Evolutionary conservation across 768 basidiomycete genomes (phyloP).

Genomic region (Rubroboletus satanas): DNA sequence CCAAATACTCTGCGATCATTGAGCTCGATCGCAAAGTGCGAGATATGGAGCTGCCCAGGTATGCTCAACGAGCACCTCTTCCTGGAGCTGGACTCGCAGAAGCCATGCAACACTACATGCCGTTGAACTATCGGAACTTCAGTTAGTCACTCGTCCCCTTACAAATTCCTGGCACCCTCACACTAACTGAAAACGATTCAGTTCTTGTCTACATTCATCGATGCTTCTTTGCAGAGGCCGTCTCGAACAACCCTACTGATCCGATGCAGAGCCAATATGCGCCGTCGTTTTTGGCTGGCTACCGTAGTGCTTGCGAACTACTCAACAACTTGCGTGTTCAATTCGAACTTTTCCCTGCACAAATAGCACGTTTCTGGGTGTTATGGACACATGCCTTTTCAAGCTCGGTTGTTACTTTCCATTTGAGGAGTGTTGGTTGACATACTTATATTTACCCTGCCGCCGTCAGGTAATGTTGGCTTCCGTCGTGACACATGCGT

Average conservation of each 20-base stretch:
- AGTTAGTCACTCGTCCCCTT: constrained; percentile 39
- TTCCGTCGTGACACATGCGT: constrained; percentile 69
- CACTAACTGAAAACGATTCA: constrained; percentile 19
- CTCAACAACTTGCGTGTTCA: constrained; percentile 45
- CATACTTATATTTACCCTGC: neutral
- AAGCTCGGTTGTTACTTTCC: constrained; percentile 44
- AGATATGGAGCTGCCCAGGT: constrained; percentile 64
- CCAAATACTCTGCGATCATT: constrained; percentile 58
- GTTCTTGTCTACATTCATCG: constrained; percentile 74
- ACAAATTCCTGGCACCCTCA: neutral
- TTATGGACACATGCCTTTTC: constrained; percentile 73
- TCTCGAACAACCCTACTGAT: constrained; percentile 58
- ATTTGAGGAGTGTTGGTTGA: neutral
- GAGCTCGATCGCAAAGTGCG: constrained; percentile 63
- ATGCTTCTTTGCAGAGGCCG: constrained; percentile 72
- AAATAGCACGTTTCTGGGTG: constrained; percentile 66
- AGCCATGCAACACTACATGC: constrained; percentile 76
- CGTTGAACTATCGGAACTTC: constrained; percentile 64
- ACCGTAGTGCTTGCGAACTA: constrained; percentile 61
- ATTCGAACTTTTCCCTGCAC: constrained; percentile 49
- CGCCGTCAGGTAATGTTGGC: constrained; percentile 63
- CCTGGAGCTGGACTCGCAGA: constrained; percentile 49
- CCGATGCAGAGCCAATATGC: constrained; percentile 68
- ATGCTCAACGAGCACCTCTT: constrained; percentile 50
- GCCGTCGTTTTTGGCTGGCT: constrained; percentile 64